These are phyloP conservation scores for Hygrophoropsis aurantiaca DNA, from an alignment of 768 basidiomycete species.

Conservation along the genomic window DNA sequence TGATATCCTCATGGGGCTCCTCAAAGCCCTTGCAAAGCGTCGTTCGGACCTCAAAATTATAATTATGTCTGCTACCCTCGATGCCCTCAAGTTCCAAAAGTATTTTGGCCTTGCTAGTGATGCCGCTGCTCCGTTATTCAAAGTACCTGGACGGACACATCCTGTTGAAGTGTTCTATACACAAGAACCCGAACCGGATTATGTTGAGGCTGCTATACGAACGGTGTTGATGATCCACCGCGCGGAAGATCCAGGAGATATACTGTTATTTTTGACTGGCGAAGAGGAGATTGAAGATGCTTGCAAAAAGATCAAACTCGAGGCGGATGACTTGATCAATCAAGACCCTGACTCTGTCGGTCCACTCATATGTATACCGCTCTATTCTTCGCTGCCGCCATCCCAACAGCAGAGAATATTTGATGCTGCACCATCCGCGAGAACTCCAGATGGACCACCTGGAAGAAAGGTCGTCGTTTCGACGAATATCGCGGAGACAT, in stretches of 20 bases:
- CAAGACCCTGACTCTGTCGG: constrained; percentile 76
- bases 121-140: constrained; percentile 73
- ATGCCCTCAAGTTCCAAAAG: constrained; percentile 94
- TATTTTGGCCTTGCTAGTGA: constrained; percentile 66
- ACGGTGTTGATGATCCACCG: constrained; percentile 97
- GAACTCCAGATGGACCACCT: constrained; percentile 64
- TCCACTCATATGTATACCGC: constrained; percentile 84
- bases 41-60: constrained; percentile 94
- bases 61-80: constrained; percentile 97
- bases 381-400: constrained; percentile 94
- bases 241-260: constrained; percentile 90
- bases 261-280: constrained; percentile 94
- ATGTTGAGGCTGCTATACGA: constrained; percentile 94
- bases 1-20: constrained; percentile 96
- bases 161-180: constrained; percentile 96
- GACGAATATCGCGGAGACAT: constrained; percentile 98
- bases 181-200: constrained; percentile 90
- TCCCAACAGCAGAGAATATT: constrained; percentile 97
- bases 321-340: constrained; percentile 81
- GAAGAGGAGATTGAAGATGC: constrained; percentile 99
- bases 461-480: constrained; percentile 94
- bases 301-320: constrained; percentile 88
- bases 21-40: constrained; percentile 80
- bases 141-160: constrained; percentile 90
- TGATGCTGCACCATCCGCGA: constrained; percentile 75